These are phyloP conservation scores for Candida mesenterica DNA, from an alignment of 1,139 yeast genomes.

Conservation along the genomic window DNA sequence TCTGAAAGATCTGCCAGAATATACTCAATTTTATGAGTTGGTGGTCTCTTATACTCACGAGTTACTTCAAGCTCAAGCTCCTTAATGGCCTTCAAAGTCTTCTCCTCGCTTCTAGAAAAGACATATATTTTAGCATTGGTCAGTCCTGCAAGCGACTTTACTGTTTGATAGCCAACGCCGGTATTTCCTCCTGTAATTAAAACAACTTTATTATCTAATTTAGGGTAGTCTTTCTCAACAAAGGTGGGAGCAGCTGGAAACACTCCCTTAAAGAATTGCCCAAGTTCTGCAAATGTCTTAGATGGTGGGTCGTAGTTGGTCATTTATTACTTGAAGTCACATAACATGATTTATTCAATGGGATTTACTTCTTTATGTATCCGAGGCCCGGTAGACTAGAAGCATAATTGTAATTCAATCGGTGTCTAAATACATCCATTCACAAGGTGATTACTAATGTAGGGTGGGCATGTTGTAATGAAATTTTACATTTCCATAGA, in stretches of 20 bases:
- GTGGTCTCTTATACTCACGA: conserved; percentile 7
- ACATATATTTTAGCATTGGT: conserved; percentile 17
- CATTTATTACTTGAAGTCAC: not conserved
- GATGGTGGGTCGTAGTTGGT: conserved; percentile 1
- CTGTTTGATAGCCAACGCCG: conserved; percentile 19
- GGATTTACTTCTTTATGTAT: too few relatives aligned
- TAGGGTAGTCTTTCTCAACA: conserved; percentile 11
- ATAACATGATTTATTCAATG: too few relatives aligned
- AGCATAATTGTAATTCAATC: too few relatives aligned
- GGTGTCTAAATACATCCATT: too few relatives aligned
- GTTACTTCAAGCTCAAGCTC: conserved; percentile 12
- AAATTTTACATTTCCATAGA: too few relatives aligned
- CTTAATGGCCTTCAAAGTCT: conserved; percentile 17
- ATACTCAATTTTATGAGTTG: conserved; percentile 9
- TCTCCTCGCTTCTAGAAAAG: conserved; percentile 19
- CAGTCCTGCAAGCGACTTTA: conserved; percentile 11
- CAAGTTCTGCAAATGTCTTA: not conserved
- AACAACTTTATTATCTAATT: conserved; percentile 20
- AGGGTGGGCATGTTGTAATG: too few relatives aligned
- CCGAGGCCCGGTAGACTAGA: too few relatives aligned
- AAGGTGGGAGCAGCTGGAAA: conserved; percentile 7
- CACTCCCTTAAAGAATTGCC: conserved; percentile 1
- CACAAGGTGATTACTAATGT: too few relatives aligned
- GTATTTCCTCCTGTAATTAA: conserved; percentile 24
- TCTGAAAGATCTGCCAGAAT: conserved; percentile 42